Conservation (phyloP, 371 early-diverging fungal species). For the Rhizopus arrhizus region DNA sequence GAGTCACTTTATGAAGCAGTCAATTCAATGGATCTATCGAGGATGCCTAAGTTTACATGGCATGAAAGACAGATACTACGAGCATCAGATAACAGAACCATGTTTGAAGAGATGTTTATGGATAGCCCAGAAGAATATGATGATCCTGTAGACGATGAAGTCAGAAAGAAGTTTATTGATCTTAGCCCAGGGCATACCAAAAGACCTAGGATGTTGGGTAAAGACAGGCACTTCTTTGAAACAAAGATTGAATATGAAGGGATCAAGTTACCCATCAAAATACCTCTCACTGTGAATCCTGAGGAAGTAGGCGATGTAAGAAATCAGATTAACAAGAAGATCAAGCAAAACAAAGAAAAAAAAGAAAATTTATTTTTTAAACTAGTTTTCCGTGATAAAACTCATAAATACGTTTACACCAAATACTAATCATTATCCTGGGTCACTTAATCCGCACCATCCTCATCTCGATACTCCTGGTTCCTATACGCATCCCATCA, state of each 20-base stretch:
- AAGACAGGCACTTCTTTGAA: conserved; percentile 86
- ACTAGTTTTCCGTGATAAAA: conserved; percentile 77
- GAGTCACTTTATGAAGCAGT: conserved; percentile 79
- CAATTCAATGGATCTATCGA: conserved; percentile 83
- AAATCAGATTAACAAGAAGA: neutral
- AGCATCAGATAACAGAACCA: conserved; percentile 75
- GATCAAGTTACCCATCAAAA: conserved; percentile 81
- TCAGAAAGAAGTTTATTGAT: conserved; percentile 57
- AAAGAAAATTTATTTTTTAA: neutral
- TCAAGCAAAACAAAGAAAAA: conserved; percentile 13
- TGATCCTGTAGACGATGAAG: conserved; percentile 12
- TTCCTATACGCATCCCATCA: conserved; percentile 82
- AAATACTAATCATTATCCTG: conserved; percentile 39
- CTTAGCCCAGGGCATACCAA: conserved; percentile 50
- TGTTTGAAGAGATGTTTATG: conserved; percentile 84
- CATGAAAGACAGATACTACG: conserved; percentile 80
- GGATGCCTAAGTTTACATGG: conserved; percentile 78
- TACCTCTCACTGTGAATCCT: conserved; percentile 81
- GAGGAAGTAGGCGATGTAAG: conserved; percentile 93
- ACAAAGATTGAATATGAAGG: conserved; percentile 83
- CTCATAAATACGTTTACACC: conserved; percentile 73
- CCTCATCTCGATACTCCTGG: conserved; percentile 88
- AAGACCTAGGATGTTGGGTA: conserved; percentile 57
- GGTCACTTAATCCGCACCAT: conserved; percentile 72
- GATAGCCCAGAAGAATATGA: conserved; percentile 14